Evolutionary conservation across 345 rosid species (phyloP), one percentile per base, ranked within the genome.

Genomic region (Pugionium dolabratum): DNA sequence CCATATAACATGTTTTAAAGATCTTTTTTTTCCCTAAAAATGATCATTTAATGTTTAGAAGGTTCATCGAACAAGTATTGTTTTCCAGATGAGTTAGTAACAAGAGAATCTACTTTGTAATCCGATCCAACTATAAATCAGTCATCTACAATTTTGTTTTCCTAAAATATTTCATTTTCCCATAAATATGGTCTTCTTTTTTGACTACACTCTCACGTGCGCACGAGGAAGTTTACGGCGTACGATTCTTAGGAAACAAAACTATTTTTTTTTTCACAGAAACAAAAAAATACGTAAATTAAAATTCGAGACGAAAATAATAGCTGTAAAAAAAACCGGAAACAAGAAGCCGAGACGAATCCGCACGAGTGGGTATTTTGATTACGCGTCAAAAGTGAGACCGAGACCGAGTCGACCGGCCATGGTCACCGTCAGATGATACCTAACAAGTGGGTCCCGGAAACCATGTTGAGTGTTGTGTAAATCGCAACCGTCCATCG

Each of bases 181-280:
- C 51, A 45, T 31, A 54, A 29, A 8, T 1, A 1, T 49, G 58
- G 73, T 67, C 68, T 33, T 5, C 52, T 46, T 60, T 73, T 61
- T 67, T 25, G 64, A 67, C 77, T 67, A 73, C 77, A 67, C 42
- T 32, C 41, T 60, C 72, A 73, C 72, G 72, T 66, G 77, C 72
- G 8, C 67, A 59, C 5, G 27, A 59, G 46, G 44, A 59, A 66
- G 31, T 51, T 59, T 73, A 73, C 68, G 76, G 57, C 63, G 73
- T 68, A 37, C 62, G 43, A 47, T 27, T 73, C 36, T 39, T 44
- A 52, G 41, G 27, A 64, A 64, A 50, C 48, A 11, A n/a, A 66
- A 18, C 18, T 18, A 18, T 18, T 18, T 18, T 18, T 18, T 18
- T 18, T 18, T 18, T 18, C 18, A 18, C 0, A 18, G 18, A 18